Evolutionary conservation across 495 filamentous ascomycete species (phyloP), one percentile per base, ranked within the genome.

Genomic region (Haplographium delicatum): DNA sequence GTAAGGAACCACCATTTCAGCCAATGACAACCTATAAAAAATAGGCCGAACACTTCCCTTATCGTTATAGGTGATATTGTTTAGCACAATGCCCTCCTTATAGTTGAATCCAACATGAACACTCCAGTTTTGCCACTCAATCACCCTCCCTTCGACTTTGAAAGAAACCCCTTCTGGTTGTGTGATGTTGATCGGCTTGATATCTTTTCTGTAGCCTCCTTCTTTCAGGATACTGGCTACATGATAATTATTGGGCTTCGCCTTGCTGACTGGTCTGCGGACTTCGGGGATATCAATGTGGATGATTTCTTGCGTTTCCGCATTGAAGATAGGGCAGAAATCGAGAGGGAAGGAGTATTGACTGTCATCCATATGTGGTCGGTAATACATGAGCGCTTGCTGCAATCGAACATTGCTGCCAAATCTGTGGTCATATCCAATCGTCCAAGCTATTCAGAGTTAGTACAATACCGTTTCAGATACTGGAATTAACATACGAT

Each of bases 1-100:
- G 64, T 96, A 96, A 3, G 91, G 91, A 2, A 96, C 91, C 1
- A 95, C 90, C 91, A 96, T 96, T 72, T 96, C 91, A 1, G 90
- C 87, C 5, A 96, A 75, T 1, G 89, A 95, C n/a, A 96, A 73
- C 47, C 91, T 80, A 72, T 91, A 95, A 71, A 96, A 95, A 26
- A 94, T 69, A 0, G 85, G 85, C 24, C 91, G 79, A 35, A 86
- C 76, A 28, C 71, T 84, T 30, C 89, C 89, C 61, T 89, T 86
- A 68, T 95, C 91, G 60, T 90, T 91, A 72, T 83, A 91, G 27
- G 85, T 90, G 63, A 96, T 88, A 66, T 96, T 89, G 66, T 88
- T 91, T 18, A 96, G 74, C 13, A 95, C 83, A 50, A 96, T 86
- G 24, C 91, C 91, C 65, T 96, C 91, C n/a, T 88, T 80, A 68